phyloP scores from a whole-genome alignment of 805 yeast species.

The Metahyphopichia silvanorum region DNA sequence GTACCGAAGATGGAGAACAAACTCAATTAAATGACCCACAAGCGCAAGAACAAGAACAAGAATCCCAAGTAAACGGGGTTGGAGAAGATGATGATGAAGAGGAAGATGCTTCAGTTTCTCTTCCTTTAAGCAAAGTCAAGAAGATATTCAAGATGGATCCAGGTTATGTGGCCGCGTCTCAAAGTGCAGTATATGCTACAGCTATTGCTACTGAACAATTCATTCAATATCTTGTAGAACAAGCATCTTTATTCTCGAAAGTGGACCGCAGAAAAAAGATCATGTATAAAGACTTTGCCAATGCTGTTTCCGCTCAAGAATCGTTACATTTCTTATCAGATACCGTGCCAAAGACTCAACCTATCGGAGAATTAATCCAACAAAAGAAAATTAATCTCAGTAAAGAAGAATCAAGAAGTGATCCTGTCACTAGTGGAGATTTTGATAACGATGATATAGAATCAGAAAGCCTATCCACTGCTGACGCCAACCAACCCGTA shows the following conservation, averaged over 20 bases:
- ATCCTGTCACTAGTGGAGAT: slow-evolving; percentile 1
- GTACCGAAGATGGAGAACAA: slow-evolving; percentile 5
- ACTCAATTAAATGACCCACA: not conserved
- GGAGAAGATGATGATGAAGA: slow-evolving; percentile 21
- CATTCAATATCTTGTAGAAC: slow-evolving; percentile 65
- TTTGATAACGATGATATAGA: slow-evolving; percentile 3
- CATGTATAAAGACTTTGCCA: slow-evolving; percentile 66
- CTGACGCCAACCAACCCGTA: slow-evolving; percentile 2
- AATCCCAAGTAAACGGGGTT: slow-evolving; percentile 11
- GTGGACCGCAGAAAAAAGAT: slow-evolving; percentile 65
- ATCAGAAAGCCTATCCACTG: slow-evolving; percentile 1
- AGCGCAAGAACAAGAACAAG: slow-evolving; percentile 1
- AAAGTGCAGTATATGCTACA: slow-evolving; percentile 67
- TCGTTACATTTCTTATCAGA: slow-evolving; percentile 61
- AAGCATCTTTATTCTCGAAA: slow-evolving; percentile 63
- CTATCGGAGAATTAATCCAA: slow-evolving; percentile 46
- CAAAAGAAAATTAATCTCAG: slow-evolving; percentile 33
- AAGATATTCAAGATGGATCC: slow-evolving; percentile 74
- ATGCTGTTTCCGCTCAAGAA: slow-evolving; percentile 57
- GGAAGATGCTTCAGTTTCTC: slow-evolving; percentile 24
- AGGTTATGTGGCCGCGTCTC: slow-evolving; percentile 64
- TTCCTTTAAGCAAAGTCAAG: slow-evolving; percentile 70
- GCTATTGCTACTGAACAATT: slow-evolving; percentile 79
- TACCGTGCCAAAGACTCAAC: slow-evolving; percentile 61
- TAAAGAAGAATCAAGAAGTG: slow-evolving; percentile 6